A percentile compares a stretch with the other conserved stretches of the same genome.
Evolutionary conservation across 441 rosid genomes (phyloP).

Genomic region (Biscutella laevigata): DNA sequence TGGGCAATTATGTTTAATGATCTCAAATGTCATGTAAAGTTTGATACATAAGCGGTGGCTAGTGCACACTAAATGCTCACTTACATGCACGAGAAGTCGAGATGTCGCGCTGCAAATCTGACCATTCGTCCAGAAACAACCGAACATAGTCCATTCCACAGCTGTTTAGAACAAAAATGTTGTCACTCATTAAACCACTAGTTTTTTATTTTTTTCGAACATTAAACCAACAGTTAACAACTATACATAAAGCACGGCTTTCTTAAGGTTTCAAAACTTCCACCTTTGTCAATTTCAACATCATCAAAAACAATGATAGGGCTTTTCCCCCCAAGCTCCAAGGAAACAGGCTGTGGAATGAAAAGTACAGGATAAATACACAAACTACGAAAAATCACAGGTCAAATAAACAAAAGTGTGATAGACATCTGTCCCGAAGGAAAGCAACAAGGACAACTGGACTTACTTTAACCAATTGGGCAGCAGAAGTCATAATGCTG

Average conservation of each 20-base stretch:
- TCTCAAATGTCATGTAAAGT: background rate
- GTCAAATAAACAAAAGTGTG: conserved; percentile 1
- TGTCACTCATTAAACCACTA: background rate
- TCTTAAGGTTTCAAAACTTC: conserved; percentile 17
- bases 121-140: conserved; percentile 99
- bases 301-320: conserved; percentile 92
- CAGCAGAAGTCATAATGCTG: conserved; percentile 77
- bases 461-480: conserved; percentile 71
- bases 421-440: conserved; percentile 10
- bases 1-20: background rate
- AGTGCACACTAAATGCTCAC: conserved; percentile 25
- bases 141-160: conserved; percentile 87
- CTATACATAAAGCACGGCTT: background rate
- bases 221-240: too few relatives aligned
- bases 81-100: conserved; percentile 87
- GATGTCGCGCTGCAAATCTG: conserved; percentile 99
- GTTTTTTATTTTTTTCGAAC: too few relatives aligned
- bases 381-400: background rate
- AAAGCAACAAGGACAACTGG: conserved; percentile 4
- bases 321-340: conserved; percentile 98
- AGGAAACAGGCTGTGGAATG: conserved; percentile 72
- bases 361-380: conserved; percentile 15
- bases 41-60: background rate
- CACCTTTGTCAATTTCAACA: conserved; percentile 85
- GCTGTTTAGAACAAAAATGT: conserved; percentile 36